A percentile compares a stretch with the other conserved stretches of the same genome.
Conservation (phyloP, 2,329 filamentous ascomycete genomes). For the Phoma sp. region DNA sequence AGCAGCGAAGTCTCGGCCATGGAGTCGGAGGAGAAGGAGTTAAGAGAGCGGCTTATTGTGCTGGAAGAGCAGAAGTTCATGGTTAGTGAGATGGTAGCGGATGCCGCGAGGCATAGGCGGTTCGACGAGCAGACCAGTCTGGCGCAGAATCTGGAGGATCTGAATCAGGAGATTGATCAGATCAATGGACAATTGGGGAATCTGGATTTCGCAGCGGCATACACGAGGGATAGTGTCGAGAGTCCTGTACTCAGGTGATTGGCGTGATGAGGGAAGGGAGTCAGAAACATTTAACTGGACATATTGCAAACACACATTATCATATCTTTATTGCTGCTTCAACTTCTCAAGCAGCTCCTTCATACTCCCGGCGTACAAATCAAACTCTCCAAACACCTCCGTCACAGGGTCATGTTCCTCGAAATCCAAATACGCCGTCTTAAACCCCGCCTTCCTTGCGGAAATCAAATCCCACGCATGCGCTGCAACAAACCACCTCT, state of each 20-base stretch:
- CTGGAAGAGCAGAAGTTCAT: conserved; percentile 92
- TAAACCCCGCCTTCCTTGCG: conserved; percentile 29
- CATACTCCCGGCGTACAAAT: conserved; percentile 34
- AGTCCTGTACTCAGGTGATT: conserved; percentile 15
- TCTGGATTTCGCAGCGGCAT: conserved; percentile 67
- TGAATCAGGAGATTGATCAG: conserved; percentile 76
- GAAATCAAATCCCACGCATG: conserved; percentile 35
- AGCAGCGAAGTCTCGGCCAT: conserved; percentile 68
- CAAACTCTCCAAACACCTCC: conserved; percentile 32
- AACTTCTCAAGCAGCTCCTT: conserved; percentile 27
- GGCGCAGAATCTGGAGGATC: conserved; percentile 79
- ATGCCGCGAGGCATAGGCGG: conserved; percentile 74
- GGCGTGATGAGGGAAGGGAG: no score
- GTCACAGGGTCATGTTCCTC: conserved; percentile 34
- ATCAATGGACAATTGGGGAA: conserved; percentile 69
- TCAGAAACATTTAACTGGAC: no score
- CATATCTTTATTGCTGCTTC: conserved; percentile 11
- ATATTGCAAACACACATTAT: no score
- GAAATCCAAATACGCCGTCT: conserved; percentile 33
- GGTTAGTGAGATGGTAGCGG: conserved; percentile 82
- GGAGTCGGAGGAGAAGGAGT: conserved; percentile 81
- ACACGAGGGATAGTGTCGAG: conserved; percentile 40
- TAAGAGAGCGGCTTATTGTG: conserved; percentile 80
- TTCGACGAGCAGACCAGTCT: conserved; percentile 88
- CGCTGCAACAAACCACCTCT: conserved; percentile 36